Percentiles rank a stretch among this genome's conserved stretches.
Conservation (phyloP, 2,329 filamentous ascomycete genomes). For the Fusarium gaditjirri region DNA sequence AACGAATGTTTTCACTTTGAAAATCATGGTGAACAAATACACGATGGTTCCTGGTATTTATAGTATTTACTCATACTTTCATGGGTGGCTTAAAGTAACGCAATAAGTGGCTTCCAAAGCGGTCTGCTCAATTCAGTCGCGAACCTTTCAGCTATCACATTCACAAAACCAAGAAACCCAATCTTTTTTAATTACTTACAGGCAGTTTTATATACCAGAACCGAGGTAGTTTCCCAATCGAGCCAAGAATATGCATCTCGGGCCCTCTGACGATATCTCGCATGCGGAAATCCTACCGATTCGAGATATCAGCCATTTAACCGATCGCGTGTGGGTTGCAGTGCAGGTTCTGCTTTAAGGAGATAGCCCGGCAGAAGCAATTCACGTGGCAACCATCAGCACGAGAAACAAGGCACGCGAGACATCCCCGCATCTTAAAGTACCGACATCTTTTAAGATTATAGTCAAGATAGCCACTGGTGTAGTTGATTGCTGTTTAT, state of each 20-base stretch:
- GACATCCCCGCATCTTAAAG: background rate
- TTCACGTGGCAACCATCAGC: background rate
- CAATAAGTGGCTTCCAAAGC: background rate
- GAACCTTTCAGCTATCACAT: background rate
- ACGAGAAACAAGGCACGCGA: background rate
- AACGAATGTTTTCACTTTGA: background rate
- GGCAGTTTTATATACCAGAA: background rate
- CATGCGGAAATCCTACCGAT: background rate
- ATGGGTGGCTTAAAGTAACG: background rate
- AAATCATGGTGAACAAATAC: accelerated
- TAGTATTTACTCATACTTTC: background rate
- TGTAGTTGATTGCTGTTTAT: too few relatives aligned
- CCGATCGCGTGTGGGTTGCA: background rate
- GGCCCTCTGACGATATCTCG: background rate
- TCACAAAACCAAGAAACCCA: background rate
- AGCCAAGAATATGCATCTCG: background rate
- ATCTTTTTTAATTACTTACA: background rate
- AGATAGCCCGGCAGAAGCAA: background rate
- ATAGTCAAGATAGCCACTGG: background rate
- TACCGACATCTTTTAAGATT: background rate
- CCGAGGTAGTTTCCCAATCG: background rate
- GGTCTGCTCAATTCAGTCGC: background rate
- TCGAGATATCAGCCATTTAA: background rate
- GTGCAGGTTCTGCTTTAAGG: background rate
- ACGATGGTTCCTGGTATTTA: background rate